These are phyloP conservation scores for Clarireedia paspali DNA, from an alignment of 2,329 filamentous ascomycete genomes.

Conservation along the genomic window DNA sequence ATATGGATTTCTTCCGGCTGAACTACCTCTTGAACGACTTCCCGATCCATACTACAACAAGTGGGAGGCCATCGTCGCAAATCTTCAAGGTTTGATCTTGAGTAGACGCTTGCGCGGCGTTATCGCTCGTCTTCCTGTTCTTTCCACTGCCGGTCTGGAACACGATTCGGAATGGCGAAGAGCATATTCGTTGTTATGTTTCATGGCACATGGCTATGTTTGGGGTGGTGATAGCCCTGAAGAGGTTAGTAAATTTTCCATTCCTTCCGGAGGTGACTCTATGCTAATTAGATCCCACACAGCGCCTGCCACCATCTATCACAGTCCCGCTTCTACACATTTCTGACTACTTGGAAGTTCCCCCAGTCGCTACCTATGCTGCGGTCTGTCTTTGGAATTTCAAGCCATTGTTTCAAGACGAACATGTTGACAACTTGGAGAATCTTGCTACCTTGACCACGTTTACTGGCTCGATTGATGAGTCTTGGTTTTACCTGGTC, in stretches of 20 bases:
- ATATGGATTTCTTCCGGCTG: constrained; percentile 81
- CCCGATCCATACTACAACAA: constrained; percentile 89
- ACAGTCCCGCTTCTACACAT: constrained; percentile 75
- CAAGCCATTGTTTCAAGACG: constrained; percentile 79
- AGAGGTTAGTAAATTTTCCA: constrained; percentile 44
- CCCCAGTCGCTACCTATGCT: constrained; percentile 89
- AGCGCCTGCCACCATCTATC: constrained; percentile 67
- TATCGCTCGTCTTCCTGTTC: constrained; percentile 72
- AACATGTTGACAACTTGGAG: constrained; percentile 73
- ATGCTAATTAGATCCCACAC: constrained; percentile 8
- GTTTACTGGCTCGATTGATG: constrained; percentile 89
- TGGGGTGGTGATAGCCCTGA: constrained; percentile 84
- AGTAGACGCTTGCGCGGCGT: constrained; percentile 75
- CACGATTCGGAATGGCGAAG: constrained; percentile 87
- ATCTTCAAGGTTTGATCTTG: constrained; percentile 79
- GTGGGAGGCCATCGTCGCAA: constrained; percentile 83
- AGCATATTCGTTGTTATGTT: constrained; percentile 82
- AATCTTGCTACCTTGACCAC: constrained; percentile 85
- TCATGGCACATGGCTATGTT: constrained; percentile 91
- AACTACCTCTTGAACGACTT: constrained; percentile 70
- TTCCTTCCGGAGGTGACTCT: neutral
- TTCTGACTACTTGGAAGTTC: constrained; percentile 72
- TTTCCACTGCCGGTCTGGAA: constrained; percentile 75
- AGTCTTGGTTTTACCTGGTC: constrained; percentile 97
- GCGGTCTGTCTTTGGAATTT: constrained; percentile 94